Percentiles rank a stretch among this genome's conserved stretches.
Conservation (phyloP, 805 yeast genomes). For the Cyberlindnera saturnus region DNA sequence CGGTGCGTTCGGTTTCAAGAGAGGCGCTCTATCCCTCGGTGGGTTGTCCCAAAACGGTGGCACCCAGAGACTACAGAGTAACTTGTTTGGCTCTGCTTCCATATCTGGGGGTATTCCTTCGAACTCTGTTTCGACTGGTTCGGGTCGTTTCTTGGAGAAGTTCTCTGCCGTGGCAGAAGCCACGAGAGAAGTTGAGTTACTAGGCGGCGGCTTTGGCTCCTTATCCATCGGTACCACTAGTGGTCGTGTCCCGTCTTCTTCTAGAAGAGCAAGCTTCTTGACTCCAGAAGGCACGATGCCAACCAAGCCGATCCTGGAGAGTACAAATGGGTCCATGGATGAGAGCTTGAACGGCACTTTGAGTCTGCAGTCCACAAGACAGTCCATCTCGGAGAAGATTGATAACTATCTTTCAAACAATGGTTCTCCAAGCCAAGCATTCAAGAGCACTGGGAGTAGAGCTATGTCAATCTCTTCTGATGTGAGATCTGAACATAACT, state of each 20-base stretch:
- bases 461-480: conserved; percentile 23
- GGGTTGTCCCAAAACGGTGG: conserved; percentile 16
- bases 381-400: conserved; percentile 44
- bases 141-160: conserved; percentile 50
- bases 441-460: conserved; percentile 19
- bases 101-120: conserved; percentile 43
- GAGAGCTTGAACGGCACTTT: conserved; percentile 23
- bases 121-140: conserved; percentile 21
- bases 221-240: conserved; percentile 28
- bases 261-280: conserved; percentile 50
- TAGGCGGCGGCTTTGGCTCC: conserved; percentile 38
- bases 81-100: conserved; percentile 53
- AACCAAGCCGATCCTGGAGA: conserved; percentile 19
- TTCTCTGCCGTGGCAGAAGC: conserved; percentile 64
- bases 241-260: conserved; percentile 31
- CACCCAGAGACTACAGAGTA: conserved; percentile 27
- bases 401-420: conserved; percentile 47
- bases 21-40: conserved; percentile 41
- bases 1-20: conserved; percentile 39
- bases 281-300: conserved; percentile 26
- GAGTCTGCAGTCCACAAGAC: conserved; percentile 14
- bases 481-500: conserved; percentile 30
- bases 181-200: conserved; percentile 56
- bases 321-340: conserved; percentile 24
- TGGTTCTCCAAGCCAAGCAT: conserved; percentile 32